phyloP scores from a whole-genome alignment of 352 stramenopile species.

The Pythium scleroteichum region DNA sequence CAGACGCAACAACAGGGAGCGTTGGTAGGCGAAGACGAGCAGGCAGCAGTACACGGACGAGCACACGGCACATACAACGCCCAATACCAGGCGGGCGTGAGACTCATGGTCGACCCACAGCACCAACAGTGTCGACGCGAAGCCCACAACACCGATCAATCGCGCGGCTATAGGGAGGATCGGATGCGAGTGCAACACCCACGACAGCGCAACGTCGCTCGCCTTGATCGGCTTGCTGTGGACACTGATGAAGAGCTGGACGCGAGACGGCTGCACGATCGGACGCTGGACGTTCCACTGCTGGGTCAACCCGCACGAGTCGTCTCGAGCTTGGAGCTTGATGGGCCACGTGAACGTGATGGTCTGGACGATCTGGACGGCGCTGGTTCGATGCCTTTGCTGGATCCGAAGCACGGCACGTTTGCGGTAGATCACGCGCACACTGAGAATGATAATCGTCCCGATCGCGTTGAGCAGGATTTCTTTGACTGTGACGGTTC shows the following conservation, averaged over 20 bases:
- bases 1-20: constrained; percentile 7
- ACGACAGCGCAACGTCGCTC: constrained; percentile 6
- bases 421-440: constrained; percentile 18
- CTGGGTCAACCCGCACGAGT: neutral
- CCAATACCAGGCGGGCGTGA: neutral
- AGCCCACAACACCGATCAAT: constrained; percentile 1
- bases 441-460: constrained; percentile 15
- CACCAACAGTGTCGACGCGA: constrained; percentile 1
- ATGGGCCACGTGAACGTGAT: constrained; percentile 21
- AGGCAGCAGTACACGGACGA: neutral
- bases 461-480: constrained; percentile 24
- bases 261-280: neutral
- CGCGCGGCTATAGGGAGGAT: neutral
- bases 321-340: constrained; percentile 1
- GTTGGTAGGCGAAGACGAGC: constrained; percentile 11
- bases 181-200: neutral
- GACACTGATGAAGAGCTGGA: constrained; percentile 9
- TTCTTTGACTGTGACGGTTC: constrained; percentile 14
- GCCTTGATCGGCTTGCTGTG: constrained; percentile 1
- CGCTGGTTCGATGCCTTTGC: neutral
- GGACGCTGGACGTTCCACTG: neutral
- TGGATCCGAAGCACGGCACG: constrained; percentile 2
- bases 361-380: neutral
- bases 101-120: neutral
- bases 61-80: constrained; percentile 1